Evolutionary conservation across 2,329 filamentous ascomycete genomes (phyloP).

Genomic region (Neonectria hederae): DNA sequence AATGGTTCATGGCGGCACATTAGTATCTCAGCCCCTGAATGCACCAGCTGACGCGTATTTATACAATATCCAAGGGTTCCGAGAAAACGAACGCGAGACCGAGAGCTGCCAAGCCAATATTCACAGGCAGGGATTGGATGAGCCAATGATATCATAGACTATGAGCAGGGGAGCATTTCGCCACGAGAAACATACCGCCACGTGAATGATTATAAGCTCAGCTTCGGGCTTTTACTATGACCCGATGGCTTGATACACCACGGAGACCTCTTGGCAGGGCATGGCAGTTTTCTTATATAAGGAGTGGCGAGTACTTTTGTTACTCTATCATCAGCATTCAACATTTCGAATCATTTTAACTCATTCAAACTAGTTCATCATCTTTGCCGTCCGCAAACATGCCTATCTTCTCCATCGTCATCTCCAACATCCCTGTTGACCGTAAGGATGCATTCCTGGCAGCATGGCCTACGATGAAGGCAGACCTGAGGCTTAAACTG

Average conservation of each 20-base stretch:
- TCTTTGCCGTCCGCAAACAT: conserved; percentile 12
- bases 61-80: neutral
- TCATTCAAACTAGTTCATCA: neutral
- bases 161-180: neutral
- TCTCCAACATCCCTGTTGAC: conserved; percentile 17
- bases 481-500: conserved; percentile 24
- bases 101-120: neutral
- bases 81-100: neutral
- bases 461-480: conserved; percentile 19
- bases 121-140: neutral
- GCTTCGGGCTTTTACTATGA: neutral
- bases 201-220: neutral
- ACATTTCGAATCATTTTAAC: neutral
- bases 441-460: conserved; percentile 24
- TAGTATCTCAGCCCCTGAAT: too few species aligned
- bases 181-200: neutral
- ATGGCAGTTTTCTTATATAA: neutral
- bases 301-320: neutral
- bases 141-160: neutral
- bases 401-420: conserved; percentile 25
- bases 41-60: neutral
- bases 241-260: neutral
- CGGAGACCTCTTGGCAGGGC: neutral
- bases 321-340: neutral
- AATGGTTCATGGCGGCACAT: too few species aligned